Conservation (phyloP, 2,329 filamentous ascomycete species). For the Verticillium nubilum region DNA sequence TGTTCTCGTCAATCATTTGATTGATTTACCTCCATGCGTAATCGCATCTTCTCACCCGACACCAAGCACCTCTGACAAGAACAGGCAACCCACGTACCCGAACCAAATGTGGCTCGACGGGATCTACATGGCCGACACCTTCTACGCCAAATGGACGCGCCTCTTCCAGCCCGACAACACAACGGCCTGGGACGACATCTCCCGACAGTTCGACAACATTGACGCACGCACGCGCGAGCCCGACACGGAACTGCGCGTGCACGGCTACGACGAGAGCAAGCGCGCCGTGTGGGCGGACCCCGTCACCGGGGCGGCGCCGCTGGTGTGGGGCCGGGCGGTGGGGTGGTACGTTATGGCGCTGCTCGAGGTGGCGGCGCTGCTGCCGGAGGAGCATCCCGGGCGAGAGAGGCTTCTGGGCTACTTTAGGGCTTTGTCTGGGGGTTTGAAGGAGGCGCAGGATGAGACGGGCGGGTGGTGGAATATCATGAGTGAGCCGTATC, state of each 20-base stretch:
- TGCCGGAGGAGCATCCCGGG: conserved; percentile 29
- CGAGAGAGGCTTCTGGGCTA: conserved; percentile 29
- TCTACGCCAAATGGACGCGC: conserved; percentile 34
- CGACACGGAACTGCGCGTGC: conserved; percentile 37
- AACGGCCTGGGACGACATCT: conserved; percentile 37
- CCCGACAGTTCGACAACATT: conserved; percentile 38
- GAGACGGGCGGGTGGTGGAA: conserved; percentile 51
- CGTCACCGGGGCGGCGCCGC: conserved; percentile 41
- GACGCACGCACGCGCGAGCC: conserved; percentile 33
- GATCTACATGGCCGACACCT: conserved; percentile 42
- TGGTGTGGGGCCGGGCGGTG: conserved; percentile 47
- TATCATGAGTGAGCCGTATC: conserved; percentile 44
- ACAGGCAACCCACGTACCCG: conserved; percentile 31
- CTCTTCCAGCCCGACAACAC: conserved; percentile 28
- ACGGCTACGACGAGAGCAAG: conserved; percentile 47
- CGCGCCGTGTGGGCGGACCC: conserved; percentile 45
- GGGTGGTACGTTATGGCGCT: conserved; percentile 50
- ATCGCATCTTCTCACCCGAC: too few relatives aligned
- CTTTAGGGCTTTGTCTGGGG: conserved; percentile 32
- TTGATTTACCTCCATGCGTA: too few relatives aligned
- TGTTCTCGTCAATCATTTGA: too few relatives aligned
- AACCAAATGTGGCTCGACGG: conserved; percentile 56
- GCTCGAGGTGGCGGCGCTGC: conserved; percentile 42
- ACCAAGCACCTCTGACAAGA: too few relatives aligned
- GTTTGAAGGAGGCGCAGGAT: conserved; percentile 35